Conservation (phyloP, 23 red algal species). For the Cyanidium caldarium region DNA sequence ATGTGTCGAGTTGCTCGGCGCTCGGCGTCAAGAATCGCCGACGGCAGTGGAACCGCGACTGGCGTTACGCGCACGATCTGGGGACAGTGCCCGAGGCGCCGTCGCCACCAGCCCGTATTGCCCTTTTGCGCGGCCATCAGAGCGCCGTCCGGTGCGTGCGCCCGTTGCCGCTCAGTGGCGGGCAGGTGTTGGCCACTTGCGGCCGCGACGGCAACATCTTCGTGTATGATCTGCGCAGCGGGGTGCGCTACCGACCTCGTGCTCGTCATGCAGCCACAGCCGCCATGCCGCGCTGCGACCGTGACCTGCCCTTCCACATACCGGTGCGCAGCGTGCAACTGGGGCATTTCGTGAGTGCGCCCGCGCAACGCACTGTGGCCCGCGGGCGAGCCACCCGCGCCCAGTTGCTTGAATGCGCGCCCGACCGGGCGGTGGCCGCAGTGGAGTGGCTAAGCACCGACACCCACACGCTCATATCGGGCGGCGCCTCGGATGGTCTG, state of each 20-base stretch:
- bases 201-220: slow-evolving; percentile 5
- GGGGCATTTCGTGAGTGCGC: background rate
- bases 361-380: background rate
- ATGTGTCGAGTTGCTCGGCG: background rate
- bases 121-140: background rate
- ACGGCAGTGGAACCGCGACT: background rate
- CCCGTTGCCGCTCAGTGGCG: background rate
- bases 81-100: background rate
- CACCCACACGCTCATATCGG: background rate
- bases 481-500: background rate
- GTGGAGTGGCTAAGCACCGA: background rate
- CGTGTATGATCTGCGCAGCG: background rate
- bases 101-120: background rate
- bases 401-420: background rate
- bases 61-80: background rate
- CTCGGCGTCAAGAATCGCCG: background rate
- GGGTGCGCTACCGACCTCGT: background rate
- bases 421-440: background rate
- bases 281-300: background rate
- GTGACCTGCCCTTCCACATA: background rate
- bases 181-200: background rate
- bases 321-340: background rate
- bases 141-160: background rate
- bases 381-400: background rate
- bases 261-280: too few species aligned